These are phyloP conservation scores for Phytophthora palmivora DNA, from an alignment of 352 stramenopile genomes.

Conservation along the genomic window DNA sequence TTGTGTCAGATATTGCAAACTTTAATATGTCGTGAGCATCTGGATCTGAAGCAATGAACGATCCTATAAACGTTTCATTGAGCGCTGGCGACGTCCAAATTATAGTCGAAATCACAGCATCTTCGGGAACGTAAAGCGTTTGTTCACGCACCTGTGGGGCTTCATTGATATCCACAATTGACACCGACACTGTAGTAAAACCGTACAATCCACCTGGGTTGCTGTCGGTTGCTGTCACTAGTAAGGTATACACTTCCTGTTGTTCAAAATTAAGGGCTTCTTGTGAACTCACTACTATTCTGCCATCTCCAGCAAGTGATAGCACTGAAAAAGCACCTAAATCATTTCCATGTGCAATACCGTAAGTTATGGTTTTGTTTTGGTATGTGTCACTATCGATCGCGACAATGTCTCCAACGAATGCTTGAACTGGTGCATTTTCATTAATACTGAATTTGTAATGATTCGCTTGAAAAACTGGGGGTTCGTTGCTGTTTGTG, in stretches of 20 bases:
- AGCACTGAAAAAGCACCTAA: constrained; percentile 48
- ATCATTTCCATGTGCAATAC: constrained; percentile 48
- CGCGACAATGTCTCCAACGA: constrained; percentile 41
- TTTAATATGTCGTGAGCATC: constrained; percentile 19
- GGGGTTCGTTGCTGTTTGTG: constrained; percentile 55
- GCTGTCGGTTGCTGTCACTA: constrained; percentile 27
- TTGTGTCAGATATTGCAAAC: constrained; percentile 19
- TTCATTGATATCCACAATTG: constrained; percentile 28
- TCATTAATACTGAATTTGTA: constrained; percentile 50
- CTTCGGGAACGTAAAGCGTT: constrained; percentile 32
- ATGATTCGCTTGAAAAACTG: constrained; percentile 35
- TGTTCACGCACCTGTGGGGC: constrained; percentile 1
- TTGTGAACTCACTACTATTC: constrained; percentile 39
- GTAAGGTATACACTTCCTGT: constrained; percentile 28
- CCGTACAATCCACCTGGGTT: constrained; percentile 5
- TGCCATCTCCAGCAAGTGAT: constrained; percentile 45
- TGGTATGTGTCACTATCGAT: constrained; percentile 53
- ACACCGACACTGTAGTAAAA: constrained; percentile 18
- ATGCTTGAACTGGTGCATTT: constrained; percentile 42
- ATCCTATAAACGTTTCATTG: constrained; percentile 14
- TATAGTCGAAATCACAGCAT: constrained; percentile 19
- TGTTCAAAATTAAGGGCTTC: constrained; percentile 56
- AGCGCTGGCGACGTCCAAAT: constrained; percentile 15
- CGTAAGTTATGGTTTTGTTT: constrained; percentile 62
- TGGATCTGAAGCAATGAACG: constrained; percentile 19